phyloP scores from a whole-genome alignment of 139 green algal genomes.

The Trebouxia sp. region DNA sequence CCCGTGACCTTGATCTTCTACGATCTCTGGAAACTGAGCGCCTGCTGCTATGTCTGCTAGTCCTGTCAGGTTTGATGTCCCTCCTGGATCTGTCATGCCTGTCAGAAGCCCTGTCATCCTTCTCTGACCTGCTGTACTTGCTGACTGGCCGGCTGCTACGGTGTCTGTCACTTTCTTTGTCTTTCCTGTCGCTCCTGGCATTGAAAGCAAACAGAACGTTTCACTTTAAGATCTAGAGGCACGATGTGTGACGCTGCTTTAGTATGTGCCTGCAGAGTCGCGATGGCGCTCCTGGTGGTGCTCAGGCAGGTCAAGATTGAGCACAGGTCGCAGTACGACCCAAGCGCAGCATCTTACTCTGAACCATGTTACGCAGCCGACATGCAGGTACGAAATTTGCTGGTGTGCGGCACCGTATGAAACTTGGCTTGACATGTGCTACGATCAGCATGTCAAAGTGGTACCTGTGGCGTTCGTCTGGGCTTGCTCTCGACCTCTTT shows the following conservation, averaged over 20 bases:
- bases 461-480: slow-evolving; percentile 10
- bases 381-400: background rate
- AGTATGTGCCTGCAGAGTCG: too few relatives aligned
- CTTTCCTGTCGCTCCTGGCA: background rate
- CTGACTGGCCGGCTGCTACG: background rate
- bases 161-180: background rate
- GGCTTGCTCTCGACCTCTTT: background rate
- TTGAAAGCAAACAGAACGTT: background rate
- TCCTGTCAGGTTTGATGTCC: background rate
- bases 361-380: too few relatives aligned
- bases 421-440: too few relatives aligned
- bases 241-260: background rate
- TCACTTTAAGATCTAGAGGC: background rate
- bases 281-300: too few relatives aligned
- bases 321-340: too few relatives aligned
- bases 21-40: background rate
- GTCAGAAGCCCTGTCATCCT: background rate
- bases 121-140: slow-evolving; percentile 10
- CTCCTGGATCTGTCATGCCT: slow-evolving; percentile 9
- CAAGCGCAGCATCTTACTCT: too few relatives aligned
- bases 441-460: too few relatives aligned
- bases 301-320: too few relatives aligned
- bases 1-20: background rate
- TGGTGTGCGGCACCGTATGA: background rate
- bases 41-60: background rate